Percentiles rank a stretch among this genome's conserved stretches.
These are phyloP conservation scores for Coemansia sp. DNA, from an alignment of 192 early-diverging fungal genomes.

Conservation along the genomic window DNA sequence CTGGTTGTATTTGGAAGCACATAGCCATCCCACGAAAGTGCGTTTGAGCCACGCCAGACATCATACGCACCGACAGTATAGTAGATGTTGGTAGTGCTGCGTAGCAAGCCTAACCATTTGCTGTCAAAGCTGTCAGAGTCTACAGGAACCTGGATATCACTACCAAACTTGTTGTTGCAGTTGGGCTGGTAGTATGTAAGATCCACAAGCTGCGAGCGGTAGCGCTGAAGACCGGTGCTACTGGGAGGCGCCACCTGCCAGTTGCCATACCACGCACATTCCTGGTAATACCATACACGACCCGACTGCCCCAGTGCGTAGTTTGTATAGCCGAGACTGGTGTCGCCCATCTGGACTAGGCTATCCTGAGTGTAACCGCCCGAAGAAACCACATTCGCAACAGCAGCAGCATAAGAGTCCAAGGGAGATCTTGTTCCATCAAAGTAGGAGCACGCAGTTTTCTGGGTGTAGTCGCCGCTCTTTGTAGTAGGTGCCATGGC, in stretches of 20 bases:
- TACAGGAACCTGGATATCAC: constrained; percentile 19
- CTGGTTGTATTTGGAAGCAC: constrained; percentile 21
- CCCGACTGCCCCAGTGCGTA: constrained; percentile 37
- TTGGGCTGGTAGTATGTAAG: constrained; percentile 34
- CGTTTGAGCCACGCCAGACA: constrained; percentile 28
- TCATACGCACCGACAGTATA: constrained; percentile 29
- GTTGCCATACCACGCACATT: constrained; percentile 66
- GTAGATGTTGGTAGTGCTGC: constrained; percentile 30
- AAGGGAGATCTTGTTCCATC: constrained; percentile 17
- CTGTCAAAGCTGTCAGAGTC: constrained; percentile 26
- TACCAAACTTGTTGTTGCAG: constrained; percentile 45
- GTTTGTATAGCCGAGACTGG: constrained; percentile 27
- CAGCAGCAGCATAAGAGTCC: constrained; percentile 27
- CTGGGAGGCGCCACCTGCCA: constrained; percentile 48
- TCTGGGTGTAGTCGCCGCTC: constrained; percentile 17
- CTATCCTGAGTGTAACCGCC: constrained; percentile 11
- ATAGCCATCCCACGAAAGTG: constrained; percentile 16
- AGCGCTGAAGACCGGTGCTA: constrained; percentile 25
- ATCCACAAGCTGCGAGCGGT: constrained; percentile 37
- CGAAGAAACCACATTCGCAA: constrained; percentile 10
- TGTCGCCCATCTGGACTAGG: constrained; percentile 30
- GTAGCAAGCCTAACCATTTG: constrained; percentile 28
- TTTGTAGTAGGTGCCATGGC: constrained; percentile 15
- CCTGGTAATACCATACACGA: constrained; percentile 60
- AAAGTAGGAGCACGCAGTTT: constrained; percentile 31